Evolutionary conservation across 768 basidiomycete genomes (phyloP).

Genomic region (Russula sp.): DNA sequence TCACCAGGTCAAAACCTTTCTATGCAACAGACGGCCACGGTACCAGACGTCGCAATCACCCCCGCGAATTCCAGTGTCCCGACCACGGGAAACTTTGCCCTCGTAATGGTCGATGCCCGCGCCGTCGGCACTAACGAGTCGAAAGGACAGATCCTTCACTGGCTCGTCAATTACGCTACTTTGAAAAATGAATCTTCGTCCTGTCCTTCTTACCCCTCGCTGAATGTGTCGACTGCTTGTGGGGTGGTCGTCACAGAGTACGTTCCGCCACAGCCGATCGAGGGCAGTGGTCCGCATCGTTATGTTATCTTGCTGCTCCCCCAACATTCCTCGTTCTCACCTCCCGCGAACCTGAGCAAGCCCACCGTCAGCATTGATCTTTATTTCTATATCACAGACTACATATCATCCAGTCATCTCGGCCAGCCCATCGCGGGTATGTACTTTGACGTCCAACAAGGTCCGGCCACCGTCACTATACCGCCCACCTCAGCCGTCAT

Average conservation of each 20-base stretch:
- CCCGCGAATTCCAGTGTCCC: slow-evolving; percentile 48
- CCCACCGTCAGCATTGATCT: slow-evolving; percentile 50
- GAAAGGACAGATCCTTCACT: slow-evolving; percentile 70
- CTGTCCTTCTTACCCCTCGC: background rate
- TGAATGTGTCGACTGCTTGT: slow-evolving; percentile 42
- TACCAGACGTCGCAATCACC: slow-evolving; percentile 53
- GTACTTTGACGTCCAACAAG: slow-evolving; percentile 54
- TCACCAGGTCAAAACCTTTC: slow-evolving; percentile 58
- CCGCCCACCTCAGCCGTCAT: slow-evolving; percentile 58
- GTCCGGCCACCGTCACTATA: slow-evolving; percentile 51
- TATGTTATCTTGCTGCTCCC: slow-evolving; percentile 65
- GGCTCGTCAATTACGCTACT: slow-evolving; percentile 69
- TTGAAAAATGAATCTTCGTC: slow-evolving; percentile 36
- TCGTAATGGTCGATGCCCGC: slow-evolving; percentile 75
- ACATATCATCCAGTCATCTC: slow-evolving; percentile 54
- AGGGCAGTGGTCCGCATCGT: slow-evolving; percentile 71
- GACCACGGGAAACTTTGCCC: slow-evolving; percentile 54
- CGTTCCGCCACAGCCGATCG: slow-evolving; percentile 67
- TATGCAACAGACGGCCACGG: slow-evolving; percentile 51
- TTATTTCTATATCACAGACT: slow-evolving; percentile 52
- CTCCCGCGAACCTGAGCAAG: slow-evolving; percentile 55
- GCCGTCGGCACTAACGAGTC: slow-evolving; percentile 57
- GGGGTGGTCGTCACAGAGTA: slow-evolving; percentile 58
- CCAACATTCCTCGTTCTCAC: slow-evolving; percentile 60
- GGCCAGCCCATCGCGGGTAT: slow-evolving; percentile 56